phyloP scores from a whole-genome alignment of 73 alveolate species.

The Symbiodinium natans region DNA sequence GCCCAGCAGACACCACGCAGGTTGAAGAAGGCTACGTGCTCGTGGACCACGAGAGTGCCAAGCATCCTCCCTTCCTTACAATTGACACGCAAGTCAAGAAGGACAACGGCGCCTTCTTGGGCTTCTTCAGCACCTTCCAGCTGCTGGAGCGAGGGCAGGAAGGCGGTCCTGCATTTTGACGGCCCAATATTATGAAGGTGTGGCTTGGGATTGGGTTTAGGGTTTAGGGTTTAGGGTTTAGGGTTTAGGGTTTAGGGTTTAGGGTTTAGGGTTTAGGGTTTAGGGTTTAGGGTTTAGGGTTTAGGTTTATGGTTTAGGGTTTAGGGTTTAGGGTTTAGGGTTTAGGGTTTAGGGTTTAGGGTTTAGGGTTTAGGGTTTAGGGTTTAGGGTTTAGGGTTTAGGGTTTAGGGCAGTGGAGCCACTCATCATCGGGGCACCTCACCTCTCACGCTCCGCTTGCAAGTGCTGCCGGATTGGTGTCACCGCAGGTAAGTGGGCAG shows the following conservation, averaged over 20 bases:
- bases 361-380: neutral
- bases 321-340: neutral
- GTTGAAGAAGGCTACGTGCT: neutral
- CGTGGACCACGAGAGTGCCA: neutral
- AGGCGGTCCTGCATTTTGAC: neutral
- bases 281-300: neutral
- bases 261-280: neutral
- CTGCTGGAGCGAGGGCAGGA: slow-evolving; percentile 10
- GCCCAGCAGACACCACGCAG: neutral
- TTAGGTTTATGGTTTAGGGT: neutral
- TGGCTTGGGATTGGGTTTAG: neutral
- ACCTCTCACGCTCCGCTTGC: neutral
- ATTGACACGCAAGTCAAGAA: neutral
- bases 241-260: neutral
- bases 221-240: too few relatives aligned
- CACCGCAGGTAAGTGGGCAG: neutral
- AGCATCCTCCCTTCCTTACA: neutral
- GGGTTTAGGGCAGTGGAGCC: neutral
- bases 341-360: neutral
- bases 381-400: neutral
- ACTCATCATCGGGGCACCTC: neutral
- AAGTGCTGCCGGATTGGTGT: neutral
- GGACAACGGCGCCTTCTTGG: slow-evolving; percentile 44
- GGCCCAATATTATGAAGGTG: too few relatives aligned
- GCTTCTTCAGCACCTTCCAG: slow-evolving; percentile 32